Conservation (phyloP, 306 rosid genomes). For the Rubus idaeus region DNA sequence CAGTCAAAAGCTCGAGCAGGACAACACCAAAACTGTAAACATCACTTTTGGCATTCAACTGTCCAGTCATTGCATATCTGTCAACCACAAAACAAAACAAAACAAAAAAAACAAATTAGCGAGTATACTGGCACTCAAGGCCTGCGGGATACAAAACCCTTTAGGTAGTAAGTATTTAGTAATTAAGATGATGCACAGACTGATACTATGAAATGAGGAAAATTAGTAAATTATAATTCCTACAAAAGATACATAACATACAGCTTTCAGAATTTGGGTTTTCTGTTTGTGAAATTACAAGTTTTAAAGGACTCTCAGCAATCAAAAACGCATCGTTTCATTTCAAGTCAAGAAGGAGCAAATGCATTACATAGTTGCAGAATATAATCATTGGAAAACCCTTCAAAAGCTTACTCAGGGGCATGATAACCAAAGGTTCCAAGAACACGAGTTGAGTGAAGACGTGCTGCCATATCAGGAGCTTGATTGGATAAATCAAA, state of each 20-base stretch:
- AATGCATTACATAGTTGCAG: neutral
- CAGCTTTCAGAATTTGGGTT: slow-evolving; percentile 4
- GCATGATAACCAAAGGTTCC: slow-evolving; percentile 97
- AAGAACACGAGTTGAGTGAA: slow-evolving; percentile 90
- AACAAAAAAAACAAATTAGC: neutral
- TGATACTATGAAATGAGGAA: slow-evolving; percentile 20
- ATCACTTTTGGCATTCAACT: slow-evolving; percentile 87
- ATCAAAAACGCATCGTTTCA: neutral
- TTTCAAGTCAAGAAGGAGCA: neutral
- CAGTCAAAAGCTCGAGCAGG: slow-evolving; percentile 88
- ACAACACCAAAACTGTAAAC: slow-evolving; percentile 92
- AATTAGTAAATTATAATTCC: neutral
- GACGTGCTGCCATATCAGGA: slow-evolving; percentile 97
- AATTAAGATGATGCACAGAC: slow-evolving; percentile 4
- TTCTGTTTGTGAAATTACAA: slow-evolving; percentile 3
- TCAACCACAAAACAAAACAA: slow-evolving; percentile 29
- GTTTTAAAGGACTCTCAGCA: slow-evolving; percentile 16
- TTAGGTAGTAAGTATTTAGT: neutral
- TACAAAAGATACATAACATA: neutral
- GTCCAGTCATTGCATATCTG: slow-evolving; percentile 96
- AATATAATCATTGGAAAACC: neutral
- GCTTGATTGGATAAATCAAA: slow-evolving; percentile 96
- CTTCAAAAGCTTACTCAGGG: slow-evolving; percentile 71
- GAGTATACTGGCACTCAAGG: neutral
- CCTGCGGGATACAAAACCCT: neutral